Percentiles rank a stretch among this genome's conserved stretches.
Evolutionary conservation across 257 asterid species (phyloP).

Genomic region (Avicennia marina): DNA sequence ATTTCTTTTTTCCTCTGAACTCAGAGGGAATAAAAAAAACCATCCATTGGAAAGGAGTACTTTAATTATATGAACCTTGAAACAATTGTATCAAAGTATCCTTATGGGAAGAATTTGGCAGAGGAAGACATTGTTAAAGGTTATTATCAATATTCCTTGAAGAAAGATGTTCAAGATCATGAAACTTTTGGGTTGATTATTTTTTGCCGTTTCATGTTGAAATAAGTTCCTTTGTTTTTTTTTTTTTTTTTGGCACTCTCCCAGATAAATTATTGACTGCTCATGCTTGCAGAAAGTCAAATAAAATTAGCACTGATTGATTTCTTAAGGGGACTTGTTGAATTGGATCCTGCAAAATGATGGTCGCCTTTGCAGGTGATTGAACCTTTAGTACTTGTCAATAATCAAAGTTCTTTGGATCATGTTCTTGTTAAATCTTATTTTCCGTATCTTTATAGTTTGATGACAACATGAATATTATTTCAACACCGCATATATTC

Average conservation of each 20-base stretch:
- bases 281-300: conserved; percentile 62
- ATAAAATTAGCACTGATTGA: conserved; percentile 78
- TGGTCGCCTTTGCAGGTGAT: conserved; percentile 98
- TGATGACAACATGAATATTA: neutral
- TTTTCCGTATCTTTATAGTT: conserved; percentile 9
- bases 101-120: conserved; percentile 68
- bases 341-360: conserved; percentile 95
- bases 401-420: conserved; percentile 8
- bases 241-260: no score
- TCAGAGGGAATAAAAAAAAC: conserved; percentile 89
- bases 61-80: conserved; percentile 88
- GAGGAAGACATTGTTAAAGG: conserved; percentile 79
- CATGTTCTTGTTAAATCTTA: conserved; percentile 12
- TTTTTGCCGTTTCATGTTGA: conserved; percentile 17
- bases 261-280: conserved; percentile 17
- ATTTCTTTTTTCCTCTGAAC: conserved; percentile 12
- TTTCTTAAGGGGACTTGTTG: conserved; percentile 93
- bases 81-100: conserved; percentile 74
- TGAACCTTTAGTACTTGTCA: conserved; percentile 12
- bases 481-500: neutral
- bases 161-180: conserved; percentile 11
- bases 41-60: conserved; percentile 92
- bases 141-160: conserved; percentile 27
- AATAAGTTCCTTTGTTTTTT: no score
- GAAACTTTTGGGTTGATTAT: conserved; percentile 9